Percentiles rank a stretch among this genome's conserved stretches.
phyloP scores from a whole-genome alignment of 345 rosid species.

The Camelina sativa region DNA sequence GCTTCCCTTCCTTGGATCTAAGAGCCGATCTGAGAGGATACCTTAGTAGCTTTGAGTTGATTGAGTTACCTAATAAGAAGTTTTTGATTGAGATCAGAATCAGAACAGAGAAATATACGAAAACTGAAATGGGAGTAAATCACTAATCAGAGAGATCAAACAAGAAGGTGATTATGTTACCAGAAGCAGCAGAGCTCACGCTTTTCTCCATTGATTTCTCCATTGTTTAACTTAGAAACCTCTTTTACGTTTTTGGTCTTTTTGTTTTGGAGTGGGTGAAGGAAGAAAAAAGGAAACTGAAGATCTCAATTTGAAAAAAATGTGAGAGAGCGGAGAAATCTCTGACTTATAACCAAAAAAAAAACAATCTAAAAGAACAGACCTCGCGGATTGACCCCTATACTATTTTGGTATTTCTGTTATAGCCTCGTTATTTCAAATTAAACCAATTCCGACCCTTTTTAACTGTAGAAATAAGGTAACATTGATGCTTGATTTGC shows the following conservation, averaged over 20 bases:
- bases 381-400: background rate
- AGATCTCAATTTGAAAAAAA: conserved; percentile 20
- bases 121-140: background rate
- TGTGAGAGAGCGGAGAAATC: conserved; percentile 34
- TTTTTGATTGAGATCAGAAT: background rate
- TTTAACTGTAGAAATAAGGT: background rate
- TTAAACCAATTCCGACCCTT: background rate
- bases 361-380: background rate
- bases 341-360: conserved; percentile 16
- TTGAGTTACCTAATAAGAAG: conserved; percentile 45
- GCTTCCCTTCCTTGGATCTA: conserved; percentile 66
- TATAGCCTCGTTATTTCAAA: conserved; percentile 5
- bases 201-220: conserved; percentile 52
- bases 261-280: conserved; percentile 10
- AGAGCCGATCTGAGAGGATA: conserved; percentile 84
- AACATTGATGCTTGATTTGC: background rate
- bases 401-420: background rate
- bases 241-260: background rate
- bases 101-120: background rate
- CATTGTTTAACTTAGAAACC: conserved; percentile 36
- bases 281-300: conserved; percentile 11
- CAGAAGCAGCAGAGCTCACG: conserved; percentile 49
- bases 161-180: conserved; percentile 35
- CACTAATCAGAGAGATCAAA: background rate
- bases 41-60: conserved; percentile 64